A percentile compares a stretch with the other conserved stretches of the same genome.
phyloP scores from a whole-genome alignment of 208 protist genomes.

The Leishmania mexicana region DNA sequence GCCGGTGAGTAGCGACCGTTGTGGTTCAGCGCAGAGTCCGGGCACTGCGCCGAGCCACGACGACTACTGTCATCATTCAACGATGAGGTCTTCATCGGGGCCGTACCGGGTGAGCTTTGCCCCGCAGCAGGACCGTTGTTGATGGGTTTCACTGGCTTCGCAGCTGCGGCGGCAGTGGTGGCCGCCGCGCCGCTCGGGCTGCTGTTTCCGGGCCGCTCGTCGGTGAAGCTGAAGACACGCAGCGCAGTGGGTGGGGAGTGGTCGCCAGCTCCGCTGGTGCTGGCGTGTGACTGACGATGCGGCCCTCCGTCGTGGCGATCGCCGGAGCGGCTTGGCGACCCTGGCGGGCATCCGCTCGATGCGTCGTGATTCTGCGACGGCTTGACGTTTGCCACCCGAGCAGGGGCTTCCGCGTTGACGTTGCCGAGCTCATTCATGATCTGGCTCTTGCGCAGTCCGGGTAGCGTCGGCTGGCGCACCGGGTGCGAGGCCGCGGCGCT shows the following conservation, averaged over 20 bases:
- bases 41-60: background rate
- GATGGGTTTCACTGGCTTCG: slow-evolving; percentile 4
- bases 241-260: slow-evolving; percentile 8
- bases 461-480: background rate
- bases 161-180: background rate
- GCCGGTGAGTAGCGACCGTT: slow-evolving; percentile 29
- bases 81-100: background rate
- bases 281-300: background rate
- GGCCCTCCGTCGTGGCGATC: background rate
- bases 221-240: slow-evolving; percentile 12
- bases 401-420: slow-evolving; percentile 5
- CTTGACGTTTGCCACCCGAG: background rate
- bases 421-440: slow-evolving; percentile 24
- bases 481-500: background rate
- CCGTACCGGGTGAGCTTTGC: background rate
- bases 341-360: background rate
- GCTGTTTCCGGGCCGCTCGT: background rate
- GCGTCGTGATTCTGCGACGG: background rate
- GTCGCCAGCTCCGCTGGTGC: background rate
- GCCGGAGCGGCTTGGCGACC: background rate
- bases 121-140: background rate
- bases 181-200: background rate
- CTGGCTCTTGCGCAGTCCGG: slow-evolving; percentile 6
- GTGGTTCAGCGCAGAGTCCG: slow-evolving; percentile 15
- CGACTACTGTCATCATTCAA: background rate